Evolutionary conservation across 352 stramenopile genomes (phyloP), one percentile per base, ranked within the genome.

Genomic region (Phytophthora aleatoria): DNA sequence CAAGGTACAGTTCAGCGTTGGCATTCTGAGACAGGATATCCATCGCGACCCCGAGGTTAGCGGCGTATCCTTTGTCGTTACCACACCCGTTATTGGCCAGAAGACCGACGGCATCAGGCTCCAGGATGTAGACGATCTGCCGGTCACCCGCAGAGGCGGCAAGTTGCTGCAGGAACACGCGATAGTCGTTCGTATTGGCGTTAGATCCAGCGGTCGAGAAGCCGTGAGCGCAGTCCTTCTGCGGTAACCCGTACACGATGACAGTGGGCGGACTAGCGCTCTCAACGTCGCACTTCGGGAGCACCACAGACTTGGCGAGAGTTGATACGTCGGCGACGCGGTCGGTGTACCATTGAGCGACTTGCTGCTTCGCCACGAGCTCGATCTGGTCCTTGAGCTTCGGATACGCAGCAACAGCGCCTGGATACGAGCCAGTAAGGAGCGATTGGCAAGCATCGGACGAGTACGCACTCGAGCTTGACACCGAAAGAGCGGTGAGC

Each of bases 311-410:
- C 49, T 59, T 59, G 44, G 73, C 73, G 20, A 76, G 35, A 9
- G 56, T 53, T 3, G 60, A 42, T 2, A 45, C 11, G 45, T 81
- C 64, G 4, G 58, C 51, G 27, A 73, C 57, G 13, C 76, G 76
- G 57, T 89, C 79, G 2, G 76, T 82, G 54, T 81, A 89, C 79
- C 79, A 89, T 50, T 72, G 71, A 15, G 77, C 80, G 42, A 83
- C 62, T 38, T 67, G 63, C 24, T 77, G 66, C 42, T 57, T 58
- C 1, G 71, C 69, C 28, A 81, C 59, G 9, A 61, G 44, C 41
- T 74, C 71, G 49, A 84, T 69, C 16, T 74, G 61, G 10, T 61
- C 28, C 50, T 84, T 81, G 28, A 84, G 52, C 33, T 72, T 52
- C 41, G 73, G 76, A 48, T 79, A 81, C 6, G 61, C 28, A 6